Base-by-base conservation (phyloP, 768 basidiomycete genomes). In the Termitomyces sp. region DNA sequence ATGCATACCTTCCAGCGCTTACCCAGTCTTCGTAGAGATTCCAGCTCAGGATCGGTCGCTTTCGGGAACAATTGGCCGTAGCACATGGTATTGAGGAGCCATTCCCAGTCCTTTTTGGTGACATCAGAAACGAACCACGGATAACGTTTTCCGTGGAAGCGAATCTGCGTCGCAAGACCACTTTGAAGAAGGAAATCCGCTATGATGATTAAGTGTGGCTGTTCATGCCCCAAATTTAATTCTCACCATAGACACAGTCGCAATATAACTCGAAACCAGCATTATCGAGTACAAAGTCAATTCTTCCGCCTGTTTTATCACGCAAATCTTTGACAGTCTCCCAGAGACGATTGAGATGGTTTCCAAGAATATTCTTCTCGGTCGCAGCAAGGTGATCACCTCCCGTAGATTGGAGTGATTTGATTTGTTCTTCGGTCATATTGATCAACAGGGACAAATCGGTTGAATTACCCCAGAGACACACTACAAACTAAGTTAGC, bases 351-450 rank as follows among this genome's bases (percentile, higher is more conserved):
- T 71, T 66, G 58, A 91, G 74, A 65, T 93, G 77, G 70, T 97
- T 96, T 35, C 93, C 94, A 30, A 97, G 77, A 60, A 97, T 97
- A 62, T 97, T 97, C 74, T 95, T 94, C 72, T 96, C 93, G 1
- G 95, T 94, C 1, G 93, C 91, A 2, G 94, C 94, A 44, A 98
- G 84, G 58, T 92, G 84, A 45, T 93, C 95, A n/a, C 93, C 93
- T 11, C 94, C 95, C 17, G 94, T 96, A 14, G 93, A 94, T 67
- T 98, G 95, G n/a, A 97, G 78, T 45, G 87, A 82, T 68, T 93
- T 94, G 73, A 98, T 97, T 69, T 97, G 94, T 30, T 97, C 94
- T 71, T 98, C 95, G 7, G 90, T 90, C 94, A 97, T 96, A 72
- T 98, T 92, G 70, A 97, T 98, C 56, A 97, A 78, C 37, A 98